A percentile compares a stretch with the other conserved stretches of the same genome.
Conservation (phyloP, 139 green algal species). For the Picochlorum sp. region DNA sequence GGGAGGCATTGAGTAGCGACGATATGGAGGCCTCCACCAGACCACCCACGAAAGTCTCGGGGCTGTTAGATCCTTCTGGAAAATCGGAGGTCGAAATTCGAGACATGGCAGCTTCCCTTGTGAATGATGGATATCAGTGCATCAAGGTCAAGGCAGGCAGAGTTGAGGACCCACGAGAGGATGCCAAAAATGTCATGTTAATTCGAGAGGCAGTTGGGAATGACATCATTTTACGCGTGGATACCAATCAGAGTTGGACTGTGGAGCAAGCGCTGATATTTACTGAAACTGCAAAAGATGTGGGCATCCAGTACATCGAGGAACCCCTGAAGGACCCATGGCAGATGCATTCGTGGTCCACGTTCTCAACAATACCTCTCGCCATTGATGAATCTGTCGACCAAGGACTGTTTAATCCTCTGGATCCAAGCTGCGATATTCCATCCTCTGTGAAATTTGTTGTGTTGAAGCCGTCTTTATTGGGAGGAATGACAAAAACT, state of each 20-base stretch:
- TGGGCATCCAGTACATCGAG: constrained; percentile 68
- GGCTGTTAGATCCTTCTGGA: not conserved
- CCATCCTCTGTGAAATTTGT: constrained; percentile 39
- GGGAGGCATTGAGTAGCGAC: not conserved
- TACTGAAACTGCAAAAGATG: not conserved
- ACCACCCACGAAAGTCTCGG: constrained; percentile 1
- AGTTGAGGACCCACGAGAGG: constrained; percentile 39
- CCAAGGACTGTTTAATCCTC: constrained; percentile 34
- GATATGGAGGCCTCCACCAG: not conserved
- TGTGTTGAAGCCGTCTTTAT: constrained; percentile 68
- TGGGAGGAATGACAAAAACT: constrained; percentile 60
- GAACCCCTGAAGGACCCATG: constrained; percentile 55
- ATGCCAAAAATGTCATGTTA: constrained; percentile 58
- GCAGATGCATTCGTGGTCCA: constrained; percentile 50
- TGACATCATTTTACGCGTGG: constrained; percentile 56
- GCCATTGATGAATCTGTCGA: constrained; percentile 85
- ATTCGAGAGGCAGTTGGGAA: constrained; percentile 55
- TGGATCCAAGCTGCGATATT: not conserved
- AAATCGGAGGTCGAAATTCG: not conserved
- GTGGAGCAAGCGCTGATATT: constrained; percentile 53
- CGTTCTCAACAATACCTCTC: constrained; percentile 37
- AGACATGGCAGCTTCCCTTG: no score
- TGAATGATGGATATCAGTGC: constrained; percentile 31
- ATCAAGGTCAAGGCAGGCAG: constrained; percentile 88
- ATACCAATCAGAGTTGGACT: constrained; percentile 85